phyloP scores from a whole-genome alignment of 2,329 filamentous ascomycete genomes.

The Chalara sp. region DNA sequence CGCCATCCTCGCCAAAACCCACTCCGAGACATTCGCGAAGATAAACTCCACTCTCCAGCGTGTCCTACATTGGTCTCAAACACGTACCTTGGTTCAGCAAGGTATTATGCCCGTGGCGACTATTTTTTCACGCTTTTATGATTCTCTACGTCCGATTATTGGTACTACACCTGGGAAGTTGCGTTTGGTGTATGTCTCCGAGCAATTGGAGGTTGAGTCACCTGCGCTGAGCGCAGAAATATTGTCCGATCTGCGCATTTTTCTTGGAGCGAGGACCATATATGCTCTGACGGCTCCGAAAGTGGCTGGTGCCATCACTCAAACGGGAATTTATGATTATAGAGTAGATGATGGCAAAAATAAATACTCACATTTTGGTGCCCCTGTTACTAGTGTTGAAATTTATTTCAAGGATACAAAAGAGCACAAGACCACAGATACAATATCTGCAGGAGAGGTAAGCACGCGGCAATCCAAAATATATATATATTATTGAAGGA shows the following conservation, averaged over 20 bases:
- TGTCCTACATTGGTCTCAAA: constrained; percentile 65
- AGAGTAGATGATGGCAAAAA: constrained; percentile 41
- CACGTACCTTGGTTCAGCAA: constrained; percentile 57
- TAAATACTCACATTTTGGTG: constrained; percentile 65
- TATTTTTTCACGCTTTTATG: constrained; percentile 54
- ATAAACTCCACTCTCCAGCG: constrained; percentile 58
- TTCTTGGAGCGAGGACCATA: constrained; percentile 71
- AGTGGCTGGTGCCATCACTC: constrained; percentile 84
- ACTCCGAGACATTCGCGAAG: constrained; percentile 52
- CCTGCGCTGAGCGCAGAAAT: constrained; percentile 61
- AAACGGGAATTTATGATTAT: constrained; percentile 87
- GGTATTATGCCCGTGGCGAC: constrained; percentile 68
- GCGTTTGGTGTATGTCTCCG: constrained; percentile 73
- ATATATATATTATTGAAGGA: neutral
- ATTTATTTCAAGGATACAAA: constrained; percentile 62
- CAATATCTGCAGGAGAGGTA: constrained; percentile 57
- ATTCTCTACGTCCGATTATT: constrained; percentile 49
- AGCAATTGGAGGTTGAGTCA: constrained; percentile 56
- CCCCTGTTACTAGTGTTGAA: constrained; percentile 74
- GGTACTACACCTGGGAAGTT: constrained; percentile 64
- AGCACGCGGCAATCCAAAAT: constrained; percentile 23
- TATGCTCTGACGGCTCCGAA: constrained; percentile 77
- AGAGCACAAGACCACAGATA: constrained; percentile 55
- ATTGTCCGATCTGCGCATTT: constrained; percentile 75
- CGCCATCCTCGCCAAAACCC: constrained; percentile 61